phyloP scores from a whole-genome alignment of 257 asterid species.

The Vinca minor region DNA sequence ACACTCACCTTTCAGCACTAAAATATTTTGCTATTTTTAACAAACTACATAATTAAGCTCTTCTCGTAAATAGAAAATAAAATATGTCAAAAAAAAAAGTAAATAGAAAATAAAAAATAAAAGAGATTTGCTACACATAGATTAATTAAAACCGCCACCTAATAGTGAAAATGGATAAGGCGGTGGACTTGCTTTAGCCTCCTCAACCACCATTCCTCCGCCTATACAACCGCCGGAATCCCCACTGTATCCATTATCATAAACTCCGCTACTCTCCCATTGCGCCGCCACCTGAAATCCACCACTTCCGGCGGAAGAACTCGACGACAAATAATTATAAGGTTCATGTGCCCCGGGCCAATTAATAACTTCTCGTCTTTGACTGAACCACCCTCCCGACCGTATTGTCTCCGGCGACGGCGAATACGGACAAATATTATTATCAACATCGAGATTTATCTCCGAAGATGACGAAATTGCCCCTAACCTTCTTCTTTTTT shows the following conservation, averaged over 20 bases:
- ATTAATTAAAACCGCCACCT: conserved; percentile 34
- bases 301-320: conserved; percentile 21
- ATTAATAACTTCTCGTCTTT: not conserved
- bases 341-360: conserved; percentile 20
- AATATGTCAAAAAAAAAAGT: too few species aligned
- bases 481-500: conserved; percentile 41
- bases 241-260: conserved; percentile 14
- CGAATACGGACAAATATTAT: conserved; percentile 22
- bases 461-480: conserved; percentile 35
- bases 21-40: not conserved
- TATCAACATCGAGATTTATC: conserved; percentile 22
- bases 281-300: conserved; percentile 15
- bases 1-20: not conserved
- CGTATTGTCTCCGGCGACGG: conserved; percentile 27
- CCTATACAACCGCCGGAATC: conserved; percentile 16
- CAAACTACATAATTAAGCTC: not conserved
- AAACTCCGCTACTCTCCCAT: conserved; percentile 5
- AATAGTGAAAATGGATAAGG: conserved; percentile 59
- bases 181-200: conserved; percentile 27
- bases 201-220: conserved; percentile 28
- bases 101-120: too few species aligned
- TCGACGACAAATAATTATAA: conserved; percentile 15
- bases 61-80: not conserved
- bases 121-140: not conserved
- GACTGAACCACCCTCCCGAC: conserved; percentile 31